Conservation (phyloP, 768 basidiomycete genomes). For the Serpula lacrymans region DNA sequence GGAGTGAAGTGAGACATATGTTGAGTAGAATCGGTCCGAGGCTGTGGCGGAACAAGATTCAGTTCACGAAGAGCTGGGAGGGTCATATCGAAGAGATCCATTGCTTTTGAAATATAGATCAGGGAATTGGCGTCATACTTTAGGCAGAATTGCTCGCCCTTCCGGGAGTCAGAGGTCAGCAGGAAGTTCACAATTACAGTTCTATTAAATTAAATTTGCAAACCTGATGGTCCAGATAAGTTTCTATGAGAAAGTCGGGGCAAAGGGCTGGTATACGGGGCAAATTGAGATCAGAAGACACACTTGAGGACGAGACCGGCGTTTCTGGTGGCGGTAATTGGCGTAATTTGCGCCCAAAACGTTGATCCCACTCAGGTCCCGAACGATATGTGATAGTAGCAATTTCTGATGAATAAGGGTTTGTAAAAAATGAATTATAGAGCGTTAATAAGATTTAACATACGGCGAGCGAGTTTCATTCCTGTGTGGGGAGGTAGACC, state of each 20-base stretch:
- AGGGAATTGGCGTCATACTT: slow-evolving; percentile 99
- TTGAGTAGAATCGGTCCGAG: slow-evolving; percentile 18
- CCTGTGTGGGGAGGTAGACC: slow-evolving; percentile 93
- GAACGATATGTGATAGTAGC: slow-evolving; percentile 99
- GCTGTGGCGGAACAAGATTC: slow-evolving; percentile 39
- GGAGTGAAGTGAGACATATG: slow-evolving; percentile 10
- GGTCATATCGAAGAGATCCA: slow-evolving; percentile 99
- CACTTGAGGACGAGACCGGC: slow-evolving; percentile 1
- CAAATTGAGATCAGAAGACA: slow-evolving; percentile 15
- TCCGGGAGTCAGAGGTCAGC: slow-evolving; percentile 10
- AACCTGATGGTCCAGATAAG: slow-evolving; percentile 91
- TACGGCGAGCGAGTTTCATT: slow-evolving; percentile 97
- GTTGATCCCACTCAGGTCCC: slow-evolving; percentile 97
- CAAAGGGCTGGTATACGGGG: slow-evolving; percentile 72
- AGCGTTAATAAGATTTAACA: slow-evolving; percentile 21
- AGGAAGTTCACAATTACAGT: not conserved
- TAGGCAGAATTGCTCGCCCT: slow-evolving; percentile 96
- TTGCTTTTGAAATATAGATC: slow-evolving; percentile 98
- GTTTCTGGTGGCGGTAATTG: slow-evolving; percentile 33
- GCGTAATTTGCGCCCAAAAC: slow-evolving; percentile 84
- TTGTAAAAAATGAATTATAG: slow-evolving; percentile 2
- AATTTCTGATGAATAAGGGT: slow-evolving; percentile 61
- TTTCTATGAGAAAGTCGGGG: slow-evolving; percentile 97
- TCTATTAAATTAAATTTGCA: slow-evolving; percentile 8
- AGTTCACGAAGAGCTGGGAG: slow-evolving; percentile 68